Evolutionary conservation across 305 asterid species (phyloP).

Genomic region (Galium porrigens): DNA sequence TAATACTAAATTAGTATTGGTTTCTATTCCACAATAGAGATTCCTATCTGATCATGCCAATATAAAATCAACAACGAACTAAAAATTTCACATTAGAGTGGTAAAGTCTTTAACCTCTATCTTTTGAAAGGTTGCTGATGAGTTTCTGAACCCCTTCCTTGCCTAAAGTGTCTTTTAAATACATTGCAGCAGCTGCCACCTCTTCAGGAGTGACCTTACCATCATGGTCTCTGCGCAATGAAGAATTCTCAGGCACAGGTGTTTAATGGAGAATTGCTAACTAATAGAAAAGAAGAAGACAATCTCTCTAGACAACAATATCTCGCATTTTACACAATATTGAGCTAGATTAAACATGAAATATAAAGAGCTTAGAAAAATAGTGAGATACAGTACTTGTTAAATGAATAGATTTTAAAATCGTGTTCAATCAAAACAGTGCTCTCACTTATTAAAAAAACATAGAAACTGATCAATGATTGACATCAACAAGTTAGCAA

Average conservation of each 20-base stretch:
- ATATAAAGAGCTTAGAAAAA: background rate
- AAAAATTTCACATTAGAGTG: background rate
- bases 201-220: slow-evolving; percentile 78
- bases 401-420: background rate
- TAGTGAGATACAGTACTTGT: background rate
- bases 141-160: slow-evolving; percentile 68
- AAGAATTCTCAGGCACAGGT: background rate
- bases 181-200: slow-evolving; percentile 62
- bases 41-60: background rate
- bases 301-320: too few species aligned
- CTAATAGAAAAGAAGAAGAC: background rate
- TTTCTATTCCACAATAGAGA: background rate
- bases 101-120: slow-evolving; percentile 29
- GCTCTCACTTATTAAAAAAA: background rate
- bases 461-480: background rate
- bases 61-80: background rate
- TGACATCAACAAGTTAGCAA: background rate
- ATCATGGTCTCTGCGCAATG: slow-evolving; percentile 47
- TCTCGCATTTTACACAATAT: background rate
- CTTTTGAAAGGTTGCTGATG: slow-evolving; percentile 70
- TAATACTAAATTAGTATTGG: background rate
- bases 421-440: background rate
- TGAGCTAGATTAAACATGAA: background rate
- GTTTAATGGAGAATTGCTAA: background rate
- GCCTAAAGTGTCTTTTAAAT: slow-evolving; percentile 64